Percentiles rank a stretch among this genome's conserved stretches.
Evolutionary conservation across 352 stramenopile genomes (phyloP).

Genomic region (Phytophthora citricola): DNA sequence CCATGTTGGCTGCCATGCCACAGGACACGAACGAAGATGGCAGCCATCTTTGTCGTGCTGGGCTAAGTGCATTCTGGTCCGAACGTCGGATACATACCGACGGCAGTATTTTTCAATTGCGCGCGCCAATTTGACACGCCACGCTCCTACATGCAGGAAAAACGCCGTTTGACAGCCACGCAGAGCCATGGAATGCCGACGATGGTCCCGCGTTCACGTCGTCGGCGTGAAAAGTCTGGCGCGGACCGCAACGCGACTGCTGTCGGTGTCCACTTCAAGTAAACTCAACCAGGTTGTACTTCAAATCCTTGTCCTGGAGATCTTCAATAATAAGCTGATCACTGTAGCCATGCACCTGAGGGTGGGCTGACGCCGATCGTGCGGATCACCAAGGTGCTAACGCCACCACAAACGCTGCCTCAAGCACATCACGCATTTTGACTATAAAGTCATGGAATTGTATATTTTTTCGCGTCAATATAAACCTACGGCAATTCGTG

Average conservation of each 20-base stretch:
- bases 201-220: not conserved
- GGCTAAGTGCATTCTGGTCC: slow-evolving; percentile 15
- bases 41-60: not conserved
- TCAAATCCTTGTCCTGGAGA: slow-evolving; percentile 5
- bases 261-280: not conserved
- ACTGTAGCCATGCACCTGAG: slow-evolving; percentile 9
- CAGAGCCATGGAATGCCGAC: slow-evolving; percentile 7
- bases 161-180: slow-evolving; percentile 22
- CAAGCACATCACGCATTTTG: slow-evolving; percentile 6
- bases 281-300: slow-evolving; percentile 1
- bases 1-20: slow-evolving; percentile 2
- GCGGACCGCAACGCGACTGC: not conserved
- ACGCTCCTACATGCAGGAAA: slow-evolving; percentile 19
- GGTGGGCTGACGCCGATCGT: not conserved
- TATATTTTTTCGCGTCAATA: slow-evolving; percentile 18
- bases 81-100: slow-evolving; percentile 25
- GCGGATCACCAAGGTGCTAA: slow-evolving; percentile 21
- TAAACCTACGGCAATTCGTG: slow-evolving; percentile 7
- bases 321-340: slow-evolving; percentile 12
- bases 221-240: not conserved
- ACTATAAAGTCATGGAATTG: too few species aligned
- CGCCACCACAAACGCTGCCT: not conserved
- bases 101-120: slow-evolving; percentile 18
- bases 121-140: not conserved
- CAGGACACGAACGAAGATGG: slow-evolving; percentile 5